Evolutionary conservation across 2,329 filamentous ascomycete species (phyloP).

Genomic region (Sclerotinia sclerotiorum): DNA sequence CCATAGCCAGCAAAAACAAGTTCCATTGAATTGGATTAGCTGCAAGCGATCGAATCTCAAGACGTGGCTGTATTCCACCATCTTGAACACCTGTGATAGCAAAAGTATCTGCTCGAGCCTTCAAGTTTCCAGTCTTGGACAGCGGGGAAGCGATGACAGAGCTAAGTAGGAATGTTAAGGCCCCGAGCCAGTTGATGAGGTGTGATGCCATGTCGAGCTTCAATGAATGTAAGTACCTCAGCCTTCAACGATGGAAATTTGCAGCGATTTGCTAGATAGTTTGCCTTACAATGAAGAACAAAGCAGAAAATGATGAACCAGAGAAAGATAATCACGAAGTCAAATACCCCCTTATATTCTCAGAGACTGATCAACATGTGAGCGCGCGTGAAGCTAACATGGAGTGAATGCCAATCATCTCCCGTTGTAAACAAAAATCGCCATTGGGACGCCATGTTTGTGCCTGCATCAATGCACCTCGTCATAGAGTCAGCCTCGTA

Average conservation of each 20-base stretch:
- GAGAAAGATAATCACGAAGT: not conserved
- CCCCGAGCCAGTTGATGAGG: conserved; percentile 4
- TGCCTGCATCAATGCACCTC: conserved; percentile 7
- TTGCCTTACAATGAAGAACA: not conserved
- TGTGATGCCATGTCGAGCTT: not conserved
- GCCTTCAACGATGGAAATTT: not conserved
- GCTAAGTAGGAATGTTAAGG: not conserved
- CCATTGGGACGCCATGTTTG: not conserved
- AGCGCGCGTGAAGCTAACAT: not conserved
- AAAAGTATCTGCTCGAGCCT: conserved; percentile 10
- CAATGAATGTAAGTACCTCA: not conserved
- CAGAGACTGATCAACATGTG: not conserved
- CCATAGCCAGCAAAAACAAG: conserved; percentile 71
- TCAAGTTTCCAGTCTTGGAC: not conserved
- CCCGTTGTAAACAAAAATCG: not conserved
- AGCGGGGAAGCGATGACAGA: conserved; percentile 11
- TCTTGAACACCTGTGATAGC: conserved; percentile 19
- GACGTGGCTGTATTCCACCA: conserved; percentile 45
- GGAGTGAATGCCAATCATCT: not conserved
- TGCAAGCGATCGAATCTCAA: conserved; percentile 66
- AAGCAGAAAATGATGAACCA: not conserved
- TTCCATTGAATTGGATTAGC: conserved; percentile 64
- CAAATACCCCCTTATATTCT: not conserved
- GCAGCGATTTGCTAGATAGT: not conserved
- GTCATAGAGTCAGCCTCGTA: conserved; percentile 15